Conservation (phyloP, 139 green algal species). For the Tetradesmus lagerheimii region DNA sequence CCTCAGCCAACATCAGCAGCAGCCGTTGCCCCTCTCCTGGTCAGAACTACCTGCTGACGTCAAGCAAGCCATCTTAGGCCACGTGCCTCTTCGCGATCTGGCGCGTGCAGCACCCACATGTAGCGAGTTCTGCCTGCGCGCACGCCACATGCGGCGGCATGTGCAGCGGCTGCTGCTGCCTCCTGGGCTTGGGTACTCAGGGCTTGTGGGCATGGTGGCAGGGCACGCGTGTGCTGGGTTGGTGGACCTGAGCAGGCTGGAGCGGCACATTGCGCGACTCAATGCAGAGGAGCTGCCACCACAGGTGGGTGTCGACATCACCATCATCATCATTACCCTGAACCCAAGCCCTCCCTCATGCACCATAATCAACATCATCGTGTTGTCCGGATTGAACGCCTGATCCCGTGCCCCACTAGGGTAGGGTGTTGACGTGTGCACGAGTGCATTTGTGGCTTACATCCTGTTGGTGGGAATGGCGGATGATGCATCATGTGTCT, state of each 20-base stretch:
- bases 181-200: slow-evolving; percentile 16
- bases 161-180: slow-evolving; percentile 23
- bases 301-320: background rate
- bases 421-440: too few relatives aligned
- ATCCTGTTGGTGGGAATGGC: too few relatives aligned
- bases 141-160: background rate
- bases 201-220: slow-evolving; percentile 23
- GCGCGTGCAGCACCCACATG: slow-evolving; percentile 20
- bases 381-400: too few relatives aligned
- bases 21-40: background rate
- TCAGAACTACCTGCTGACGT: slow-evolving; percentile 7
- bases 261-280: slow-evolving; percentile 47
- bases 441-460: too few relatives aligned
- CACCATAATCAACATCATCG: too few relatives aligned
- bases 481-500: too few relatives aligned
- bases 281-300: background rate
- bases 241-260: slow-evolving; percentile 65
- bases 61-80: slow-evolving; percentile 5
- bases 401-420: too few relatives aligned
- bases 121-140: slow-evolving; percentile 8
- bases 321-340: too few relatives aligned
- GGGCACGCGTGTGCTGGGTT: slow-evolving; percentile 46
- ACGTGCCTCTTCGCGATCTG: background rate
- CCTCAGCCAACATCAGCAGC: background rate
- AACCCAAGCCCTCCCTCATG: too few relatives aligned